Percentiles rank a stretch among this genome's conserved stretches.
Conservation (phyloP, 2,329 filamentous ascomycete genomes). For the Penicillium sumatraense region DNA sequence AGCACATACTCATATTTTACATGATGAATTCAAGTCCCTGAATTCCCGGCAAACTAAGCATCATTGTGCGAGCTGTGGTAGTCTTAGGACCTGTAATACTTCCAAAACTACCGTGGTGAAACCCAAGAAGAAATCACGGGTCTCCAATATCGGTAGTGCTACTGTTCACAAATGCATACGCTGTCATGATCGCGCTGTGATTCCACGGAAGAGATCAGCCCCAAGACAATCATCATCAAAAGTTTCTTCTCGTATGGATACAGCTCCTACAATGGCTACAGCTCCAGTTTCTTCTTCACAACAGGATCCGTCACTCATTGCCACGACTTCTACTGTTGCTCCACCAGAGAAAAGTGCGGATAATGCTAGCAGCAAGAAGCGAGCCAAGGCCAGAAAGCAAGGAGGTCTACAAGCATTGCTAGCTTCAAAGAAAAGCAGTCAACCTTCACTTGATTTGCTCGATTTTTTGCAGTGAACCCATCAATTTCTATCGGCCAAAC, state of each 20-base stretch:
- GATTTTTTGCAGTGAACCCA: conserved; percentile 55
- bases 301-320: conserved; percentile 6
- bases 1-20: conserved; percentile 42
- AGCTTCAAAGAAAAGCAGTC: conserved; percentile 45
- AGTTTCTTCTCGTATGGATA: conserved; percentile 12
- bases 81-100: conserved; percentile 34
- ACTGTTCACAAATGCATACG: conserved; percentile 43
- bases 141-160: conserved; percentile 23
- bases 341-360: conserved; percentile 32
- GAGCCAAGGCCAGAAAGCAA: conserved; percentile 59
- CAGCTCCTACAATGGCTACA: conserved; percentile 13
- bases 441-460: conserved; percentile 54
- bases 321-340: conserved; percentile 5
- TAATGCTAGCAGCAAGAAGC: conserved; percentile 58
- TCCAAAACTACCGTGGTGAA: conserved; percentile 36
- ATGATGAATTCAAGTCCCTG: conserved; percentile 39
- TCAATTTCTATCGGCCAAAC: conserved; percentile 21
- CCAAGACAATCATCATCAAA: conserved; percentile 16
- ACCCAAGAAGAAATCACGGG: conserved; percentile 19
- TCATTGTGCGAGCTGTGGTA: conserved; percentile 48
- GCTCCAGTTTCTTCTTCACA: conserved; percentile 10
- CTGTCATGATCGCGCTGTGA: conserved; percentile 40
- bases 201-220: conserved; percentile 25
- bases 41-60: conserved; percentile 36
- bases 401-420: conserved; percentile 59